Percentiles rank a stretch among this genome's conserved stretches.
phyloP scores from a whole-genome alignment of 495 filamentous ascomycete species.

The Penicillium salamii region DNA sequence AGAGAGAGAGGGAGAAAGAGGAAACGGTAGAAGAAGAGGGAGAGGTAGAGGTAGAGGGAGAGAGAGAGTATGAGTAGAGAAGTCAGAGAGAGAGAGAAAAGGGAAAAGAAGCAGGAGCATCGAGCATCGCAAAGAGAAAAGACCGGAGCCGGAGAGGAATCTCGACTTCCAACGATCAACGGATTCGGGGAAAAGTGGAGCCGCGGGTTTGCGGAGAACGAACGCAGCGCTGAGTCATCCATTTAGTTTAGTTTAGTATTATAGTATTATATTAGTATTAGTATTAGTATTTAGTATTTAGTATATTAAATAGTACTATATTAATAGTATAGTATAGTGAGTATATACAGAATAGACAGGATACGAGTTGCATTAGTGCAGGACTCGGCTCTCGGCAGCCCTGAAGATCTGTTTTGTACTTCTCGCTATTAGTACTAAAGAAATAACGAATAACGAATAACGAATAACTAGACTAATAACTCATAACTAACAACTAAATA shows the following conservation, averaged over 20 bases:
- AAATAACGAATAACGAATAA: too few species aligned
- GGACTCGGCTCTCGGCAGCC: constrained; percentile 26
- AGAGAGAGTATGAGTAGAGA: too few species aligned
- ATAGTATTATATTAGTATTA: too few species aligned
- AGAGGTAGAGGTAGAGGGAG: too few species aligned
- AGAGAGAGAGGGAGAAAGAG: constrained; percentile 10
- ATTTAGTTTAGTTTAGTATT: not conserved
- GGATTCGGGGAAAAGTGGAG: constrained; percentile 38
- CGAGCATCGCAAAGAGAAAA: not conserved
- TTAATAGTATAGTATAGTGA: too few species aligned
- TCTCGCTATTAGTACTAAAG: not conserved
- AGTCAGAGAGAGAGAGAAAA: constrained; percentile 10
- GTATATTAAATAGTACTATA: too few species aligned
- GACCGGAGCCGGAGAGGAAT: constrained; percentile 14
- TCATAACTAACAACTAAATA: not conserved
- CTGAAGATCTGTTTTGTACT: constrained; percentile 20
- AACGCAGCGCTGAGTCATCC: constrained; percentile 16
- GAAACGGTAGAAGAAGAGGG: constrained; percentile 5
- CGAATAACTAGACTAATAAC: too few species aligned
- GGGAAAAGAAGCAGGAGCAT: constrained; percentile 1
- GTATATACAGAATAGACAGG: too few species aligned
- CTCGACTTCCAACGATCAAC: constrained; percentile 21
- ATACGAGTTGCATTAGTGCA: too few species aligned
- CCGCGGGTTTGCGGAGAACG: constrained; percentile 29
- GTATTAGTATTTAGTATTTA: not conserved